phyloP scores from a whole-genome alignment of 1,284 basidiomycete genomes.

The Cryptococcus sp. region DNA sequence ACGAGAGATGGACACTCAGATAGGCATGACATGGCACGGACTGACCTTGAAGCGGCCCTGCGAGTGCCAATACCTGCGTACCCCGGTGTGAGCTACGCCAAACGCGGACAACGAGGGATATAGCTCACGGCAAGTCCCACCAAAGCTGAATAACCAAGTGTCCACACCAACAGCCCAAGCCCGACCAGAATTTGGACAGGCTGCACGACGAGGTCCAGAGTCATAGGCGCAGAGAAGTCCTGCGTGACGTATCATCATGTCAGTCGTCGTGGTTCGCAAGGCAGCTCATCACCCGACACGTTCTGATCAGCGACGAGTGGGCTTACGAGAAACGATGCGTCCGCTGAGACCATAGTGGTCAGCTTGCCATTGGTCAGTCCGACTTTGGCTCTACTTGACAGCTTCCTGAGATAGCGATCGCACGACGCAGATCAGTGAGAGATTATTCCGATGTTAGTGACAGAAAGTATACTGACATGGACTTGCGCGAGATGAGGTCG shows the following conservation, averaged over 20 bases:
- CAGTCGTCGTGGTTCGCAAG: constrained; percentile 26
- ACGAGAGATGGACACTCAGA: background rate
- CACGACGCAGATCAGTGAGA: background rate
- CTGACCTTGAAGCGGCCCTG: constrained; percentile 26
- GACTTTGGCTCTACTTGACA: constrained; percentile 17
- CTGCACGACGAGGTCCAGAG: constrained; percentile 57
- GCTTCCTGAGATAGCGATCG: constrained; percentile 54
- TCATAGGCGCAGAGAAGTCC: constrained; percentile 16
- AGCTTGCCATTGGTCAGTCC: constrained; percentile 49
- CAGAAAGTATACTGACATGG: constrained; percentile 11
- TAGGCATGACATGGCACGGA: background rate
- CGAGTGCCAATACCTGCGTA: constrained; percentile 22
- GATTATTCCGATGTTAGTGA: background rate
- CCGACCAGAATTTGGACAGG: constrained; percentile 62
- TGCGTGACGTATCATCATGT: constrained; percentile 6
- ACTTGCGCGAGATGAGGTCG: constrained; percentile 23
- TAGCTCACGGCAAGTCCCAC: constrained; percentile 58
- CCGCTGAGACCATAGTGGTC: constrained; percentile 70
- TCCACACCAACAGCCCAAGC: constrained; percentile 65
- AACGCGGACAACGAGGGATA: constrained; percentile 44
- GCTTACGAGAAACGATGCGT: constrained; percentile 61
- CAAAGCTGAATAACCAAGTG: constrained; percentile 42
- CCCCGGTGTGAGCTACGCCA: constrained; percentile 2
- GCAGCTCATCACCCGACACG: constrained; percentile 1
- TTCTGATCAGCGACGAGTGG: no score